Evolutionary conservation across 192 early-diverging fungal genomes (phyloP).

Genomic region (Coemansia sp.): DNA sequence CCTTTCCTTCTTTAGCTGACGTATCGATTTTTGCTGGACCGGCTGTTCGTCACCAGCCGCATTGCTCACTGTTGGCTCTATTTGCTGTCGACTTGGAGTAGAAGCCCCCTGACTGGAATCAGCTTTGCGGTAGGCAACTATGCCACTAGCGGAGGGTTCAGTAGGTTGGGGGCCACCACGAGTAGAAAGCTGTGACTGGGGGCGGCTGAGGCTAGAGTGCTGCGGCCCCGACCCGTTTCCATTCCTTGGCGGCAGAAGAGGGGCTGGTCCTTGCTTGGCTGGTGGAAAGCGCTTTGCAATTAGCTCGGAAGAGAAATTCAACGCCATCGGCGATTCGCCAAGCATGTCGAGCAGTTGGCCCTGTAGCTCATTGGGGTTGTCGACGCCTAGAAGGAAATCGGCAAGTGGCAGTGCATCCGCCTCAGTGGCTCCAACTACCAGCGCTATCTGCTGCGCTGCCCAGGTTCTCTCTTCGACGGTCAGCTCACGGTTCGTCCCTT

Average conservation of each 20-base stretch:
- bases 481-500: slow-evolving; percentile 7
- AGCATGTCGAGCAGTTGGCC: slow-evolving; percentile 52
- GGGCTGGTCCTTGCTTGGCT: slow-evolving; percentile 2
- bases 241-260: slow-evolving; percentile 2
- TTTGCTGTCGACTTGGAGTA: too few species aligned
- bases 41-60: neutral
- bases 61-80: neutral
- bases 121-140: slow-evolving; percentile 9
- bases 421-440: slow-evolving; percentile 35
- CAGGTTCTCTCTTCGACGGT: slow-evolving; percentile 31
- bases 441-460: slow-evolving; percentile 42
- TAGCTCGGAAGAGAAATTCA: slow-evolving; percentile 38
- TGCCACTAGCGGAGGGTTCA: neutral
- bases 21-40: slow-evolving; percentile 25
- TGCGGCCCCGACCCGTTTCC: neutral
- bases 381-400: slow-evolving; percentile 35
- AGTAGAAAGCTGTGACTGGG: neutral
- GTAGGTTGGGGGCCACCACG: neutral
- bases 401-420: slow-evolving; percentile 46
- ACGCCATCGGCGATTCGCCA: slow-evolving; percentile 47
- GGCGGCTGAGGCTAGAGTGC: neutral
- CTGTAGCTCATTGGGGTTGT: slow-evolving; percentile 39
- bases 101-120: neutral
- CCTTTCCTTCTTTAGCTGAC: slow-evolving; percentile 40
- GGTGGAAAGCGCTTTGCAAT: slow-evolving; percentile 47